These are phyloP conservation scores for Corymbia calophylla DNA, from an alignment of 441 rosid species.

Conservation along the genomic window DNA sequence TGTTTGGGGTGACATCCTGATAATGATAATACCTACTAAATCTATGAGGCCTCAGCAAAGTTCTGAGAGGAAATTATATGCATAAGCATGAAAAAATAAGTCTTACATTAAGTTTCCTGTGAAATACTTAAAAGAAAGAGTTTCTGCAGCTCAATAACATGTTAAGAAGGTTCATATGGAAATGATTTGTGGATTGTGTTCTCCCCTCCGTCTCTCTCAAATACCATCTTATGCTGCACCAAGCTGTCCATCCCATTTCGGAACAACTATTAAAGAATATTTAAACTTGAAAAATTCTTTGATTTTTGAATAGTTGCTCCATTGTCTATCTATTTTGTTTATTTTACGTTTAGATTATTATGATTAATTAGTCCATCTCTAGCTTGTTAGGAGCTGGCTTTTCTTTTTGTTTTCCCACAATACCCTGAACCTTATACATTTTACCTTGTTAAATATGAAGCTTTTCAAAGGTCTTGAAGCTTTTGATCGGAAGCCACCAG, in stretches of 20 bases:
- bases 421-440: neutral
- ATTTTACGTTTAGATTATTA: neutral
- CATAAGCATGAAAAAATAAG: neutral
- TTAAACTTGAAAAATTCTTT: neutral
- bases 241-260: neutral
- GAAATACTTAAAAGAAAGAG: neutral
- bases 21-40: neutral
- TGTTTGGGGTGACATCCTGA: neutral
- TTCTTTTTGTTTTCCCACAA: neutral
- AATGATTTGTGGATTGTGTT: neutral
- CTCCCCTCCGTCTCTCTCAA: neutral
- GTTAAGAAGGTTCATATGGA: neutral
- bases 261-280: neutral
- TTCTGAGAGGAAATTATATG: neutral
- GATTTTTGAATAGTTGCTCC: neutral
- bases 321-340: neutral
- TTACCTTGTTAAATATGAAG: conserved; percentile 23
- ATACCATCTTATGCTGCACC: neutral
- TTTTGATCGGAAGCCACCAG: conserved; percentile 73
- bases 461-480: conserved; percentile 84
- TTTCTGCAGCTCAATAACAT: neutral
- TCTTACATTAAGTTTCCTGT: neutral
- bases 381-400: neutral
- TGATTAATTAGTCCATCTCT: neutral
- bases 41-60: neutral